Evolutionary conservation across 169 alveolate genomes (phyloP), one percentile per base, ranked within the genome.

Genomic region (Plasmodium sp.): DNA sequence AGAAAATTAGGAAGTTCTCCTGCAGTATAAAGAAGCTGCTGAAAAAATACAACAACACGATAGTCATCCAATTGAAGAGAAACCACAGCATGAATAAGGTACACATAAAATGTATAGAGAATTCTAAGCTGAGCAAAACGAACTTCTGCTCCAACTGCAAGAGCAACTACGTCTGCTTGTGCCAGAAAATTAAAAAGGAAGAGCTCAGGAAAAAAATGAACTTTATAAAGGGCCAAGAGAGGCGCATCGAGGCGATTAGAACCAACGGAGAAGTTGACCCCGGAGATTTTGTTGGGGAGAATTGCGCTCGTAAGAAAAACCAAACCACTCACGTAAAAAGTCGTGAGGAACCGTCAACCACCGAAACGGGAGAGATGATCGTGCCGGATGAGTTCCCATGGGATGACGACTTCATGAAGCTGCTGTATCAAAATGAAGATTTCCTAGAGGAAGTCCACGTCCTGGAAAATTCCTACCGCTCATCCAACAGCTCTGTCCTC

Each of bases 91-190:
- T 81, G 84, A 74, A 94, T 58, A 51, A 96, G 90, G 41, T 95
- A n/a, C 81, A 88, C 51, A 79, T 88, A 88, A 88, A 67, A 34
- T 88, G 94, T 33, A 43, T 88, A 58, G 94, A 88, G 39, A n/a
- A 88, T 80, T 12, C 77, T 5, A 88, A 88, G 54, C 73, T 88
- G 33, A 80, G 27, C 51, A 77, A 56, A 58, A 34, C 43, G 18
- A 79, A 79, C 22, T 88, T 56, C 74, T 88, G 94, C 54, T 58
- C 83, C 31, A 88, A 2, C 14, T 88, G 94, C 34, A 88, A 81
- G 31, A 88, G 62, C 73, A 88, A 80, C 51, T 88, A 88, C 36
- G 82, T 88, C 39, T 88, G 94, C n/a, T 14, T 80, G 27, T 88
- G 94, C 51, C 67, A 88, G 2, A 88, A 88, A 51, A 80, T 62